Base-by-base conservation (phyloP, 2,329 filamentous ascomycete genomes). In the Alternaria arborescens region DNA sequence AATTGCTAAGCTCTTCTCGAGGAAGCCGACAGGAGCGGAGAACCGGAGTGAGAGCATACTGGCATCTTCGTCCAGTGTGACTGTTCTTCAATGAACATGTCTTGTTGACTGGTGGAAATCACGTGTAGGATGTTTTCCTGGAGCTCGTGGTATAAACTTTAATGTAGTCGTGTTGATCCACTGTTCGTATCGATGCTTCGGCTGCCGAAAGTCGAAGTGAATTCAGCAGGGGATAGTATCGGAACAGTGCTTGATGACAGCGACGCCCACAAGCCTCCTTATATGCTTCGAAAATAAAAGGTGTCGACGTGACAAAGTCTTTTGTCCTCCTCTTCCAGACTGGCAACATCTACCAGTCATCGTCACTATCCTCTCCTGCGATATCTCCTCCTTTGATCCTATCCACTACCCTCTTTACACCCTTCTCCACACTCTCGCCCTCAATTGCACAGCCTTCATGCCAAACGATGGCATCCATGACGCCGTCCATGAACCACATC, bases 321-420 rank as follows among this genome's bases (percentile, higher is more conserved):
- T 38, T 20, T 16, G 14, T 44, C 53, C 26, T 40, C 30, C 36
- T 46, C 46, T 43, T 51, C 4, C 28, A 12, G 22, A 16, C 10
- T 28, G 16, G 24, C 8, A n/a, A 14, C 20, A 38, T 50, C 41
- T 61, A 65, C 65, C 65, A 67, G 46, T 70, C 69, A 24, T 60
- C 66, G 55, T 68, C 63, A 16, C 63, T 68, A 14, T 66, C 69
- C 20, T 70, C 68, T 41, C 62, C 46, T 51, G 67, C 68, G 38
- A 75, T 51, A n/a, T 68, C 67, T 2, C 67, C 69, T 16, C 68
- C 71, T 46, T 71, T 68, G 36, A 75, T 67, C 44, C 70, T 62
- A 26, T 71, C 59, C 20, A 75, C 58, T 12, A 71, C 68, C 36
- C 70, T 61, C 55, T 62, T 58, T n/a, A 75, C 66, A 2, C 66